A percentile compares a stretch with the other conserved stretches of the same genome.
Evolutionary conservation across 257 asterid genomes (phyloP).

Genomic region (Jasminum sambac): DNA sequence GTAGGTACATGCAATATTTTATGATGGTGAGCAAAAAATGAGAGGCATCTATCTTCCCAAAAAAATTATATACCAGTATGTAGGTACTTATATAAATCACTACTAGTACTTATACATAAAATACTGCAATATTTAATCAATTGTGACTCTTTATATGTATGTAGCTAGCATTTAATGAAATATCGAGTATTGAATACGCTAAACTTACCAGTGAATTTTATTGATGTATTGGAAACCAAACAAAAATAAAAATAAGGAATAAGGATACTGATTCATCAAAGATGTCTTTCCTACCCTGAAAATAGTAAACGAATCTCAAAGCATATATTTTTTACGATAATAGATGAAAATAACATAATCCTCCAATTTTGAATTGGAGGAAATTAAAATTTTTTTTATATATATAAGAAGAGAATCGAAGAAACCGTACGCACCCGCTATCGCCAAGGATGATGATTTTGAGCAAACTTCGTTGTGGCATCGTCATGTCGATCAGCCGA

Average conservation of each 20-base stretch:
- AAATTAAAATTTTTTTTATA: neutral
- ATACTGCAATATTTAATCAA: no score
- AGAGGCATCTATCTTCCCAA: no score
- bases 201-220: no score
- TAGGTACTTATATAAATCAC: no score
- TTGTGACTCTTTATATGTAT: no score
- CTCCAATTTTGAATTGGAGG: neutral
- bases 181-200: no score
- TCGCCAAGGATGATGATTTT: constrained; percentile 87
- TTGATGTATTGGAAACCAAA: neutral
- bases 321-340: neutral
- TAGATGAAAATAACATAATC: neutral
- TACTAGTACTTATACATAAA: no score
- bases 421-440: constrained; percentile 74
- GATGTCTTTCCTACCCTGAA: constrained; percentile 93
- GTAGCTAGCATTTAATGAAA: no score
- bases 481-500: constrained; percentile 29
- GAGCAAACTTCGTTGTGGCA: constrained; percentile 60
- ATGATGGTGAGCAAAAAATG: no score
- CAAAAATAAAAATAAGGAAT: neutral
- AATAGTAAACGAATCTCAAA: neutral
- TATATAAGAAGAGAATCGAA: no score
- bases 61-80: no score
- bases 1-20: no score
- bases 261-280: constrained; percentile 84